Base-by-base conservation (phyloP, 306 rosid species). In the Prosopis cineraria region DNA sequence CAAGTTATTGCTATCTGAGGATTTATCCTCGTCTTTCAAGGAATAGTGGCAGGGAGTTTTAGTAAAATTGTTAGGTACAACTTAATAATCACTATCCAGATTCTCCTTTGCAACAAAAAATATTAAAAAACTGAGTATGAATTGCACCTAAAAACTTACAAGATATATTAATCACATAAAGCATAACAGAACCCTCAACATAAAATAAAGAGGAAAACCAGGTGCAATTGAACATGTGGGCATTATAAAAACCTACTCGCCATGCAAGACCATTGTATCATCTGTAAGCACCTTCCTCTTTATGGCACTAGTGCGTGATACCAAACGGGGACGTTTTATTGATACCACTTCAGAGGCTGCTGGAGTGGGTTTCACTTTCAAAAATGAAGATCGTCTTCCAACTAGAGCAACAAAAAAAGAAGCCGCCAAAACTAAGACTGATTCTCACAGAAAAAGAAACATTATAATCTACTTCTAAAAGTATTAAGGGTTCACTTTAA, bases 281-380 rank as follows among this genome's bases (percentile, higher is more conserved):
- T 96, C 99, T 94, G 91, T 85, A 67, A 87, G 92, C 82, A 96
- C 98, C 92, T 96, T 96, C 89, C 97, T 88, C 88, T 93, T 96
- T 70, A 84, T 68, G 58, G 84, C 82, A 86, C 83, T 86, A 77
- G 85, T 72, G 20, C 97, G 96, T 4, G 83, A 27, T 56, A 85
- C 84, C 76, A 93, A 48, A 39, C 98, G 88, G 22, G 70, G 31
- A 25, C 92, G 91, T 85, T 93, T 93, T 6, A 63, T 53, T 82
- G 92, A 81, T 73, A 71, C 81, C 25, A 78, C 70, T 75, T 90
- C 96, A 80, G 89, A 83, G 55, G 75, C 90, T 36, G 87, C 81
- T 25, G 97, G 98, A 73, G 96, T 87, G 27, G 94, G 96, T 81
- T 96, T 93, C 83, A 93, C 37, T 85, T 93, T 93, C 59, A 96